Evolutionary conservation across 179 eudicot species (phyloP).

Genomic region (Nepenthes alata): DNA sequence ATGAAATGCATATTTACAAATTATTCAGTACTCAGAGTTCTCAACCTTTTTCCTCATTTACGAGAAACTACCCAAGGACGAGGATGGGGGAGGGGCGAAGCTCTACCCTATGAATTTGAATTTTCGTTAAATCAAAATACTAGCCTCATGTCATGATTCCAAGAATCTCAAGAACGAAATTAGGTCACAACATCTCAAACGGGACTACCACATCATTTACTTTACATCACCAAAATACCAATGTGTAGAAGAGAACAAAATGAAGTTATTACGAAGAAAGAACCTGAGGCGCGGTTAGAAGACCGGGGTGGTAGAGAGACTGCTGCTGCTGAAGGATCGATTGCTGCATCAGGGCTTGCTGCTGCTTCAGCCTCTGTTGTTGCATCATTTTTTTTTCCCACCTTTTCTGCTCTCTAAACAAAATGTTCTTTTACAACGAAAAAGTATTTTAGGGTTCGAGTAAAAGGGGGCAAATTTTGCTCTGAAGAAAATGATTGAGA

Average conservation of each 20-base stretch:
- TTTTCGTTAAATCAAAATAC: slow-evolving; percentile 1
- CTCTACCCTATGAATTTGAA: not conserved
- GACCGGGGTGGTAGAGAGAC: slow-evolving; percentile 77
- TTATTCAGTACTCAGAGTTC: too few species aligned
- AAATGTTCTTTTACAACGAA: not conserved
- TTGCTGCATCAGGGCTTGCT: slow-evolving; percentile 70
- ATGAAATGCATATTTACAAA: too few species aligned
- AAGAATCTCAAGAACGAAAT: slow-evolving; percentile 1
- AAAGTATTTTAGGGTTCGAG: not conserved
- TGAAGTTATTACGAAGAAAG: not conserved
- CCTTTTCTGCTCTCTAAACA: not conserved
- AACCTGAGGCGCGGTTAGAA: slow-evolving; percentile 78
- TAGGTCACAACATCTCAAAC: not conserved
- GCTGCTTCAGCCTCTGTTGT: slow-evolving; percentile 51
- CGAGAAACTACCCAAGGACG: not conserved
- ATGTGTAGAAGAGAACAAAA: not conserved
- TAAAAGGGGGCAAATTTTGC: not conserved
- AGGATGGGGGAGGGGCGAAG: not conserved
- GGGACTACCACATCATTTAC: not conserved
- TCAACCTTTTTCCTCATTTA: too few species aligned
- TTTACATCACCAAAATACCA: not conserved
- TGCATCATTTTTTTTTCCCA: slow-evolving; percentile 12
- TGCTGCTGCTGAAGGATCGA: slow-evolving; percentile 69
- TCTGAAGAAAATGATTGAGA: not conserved
- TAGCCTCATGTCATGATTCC: not conserved